phyloP scores from a whole-genome alignment of 139 green algal genomes.

The Micractinium conductrix region DNA sequence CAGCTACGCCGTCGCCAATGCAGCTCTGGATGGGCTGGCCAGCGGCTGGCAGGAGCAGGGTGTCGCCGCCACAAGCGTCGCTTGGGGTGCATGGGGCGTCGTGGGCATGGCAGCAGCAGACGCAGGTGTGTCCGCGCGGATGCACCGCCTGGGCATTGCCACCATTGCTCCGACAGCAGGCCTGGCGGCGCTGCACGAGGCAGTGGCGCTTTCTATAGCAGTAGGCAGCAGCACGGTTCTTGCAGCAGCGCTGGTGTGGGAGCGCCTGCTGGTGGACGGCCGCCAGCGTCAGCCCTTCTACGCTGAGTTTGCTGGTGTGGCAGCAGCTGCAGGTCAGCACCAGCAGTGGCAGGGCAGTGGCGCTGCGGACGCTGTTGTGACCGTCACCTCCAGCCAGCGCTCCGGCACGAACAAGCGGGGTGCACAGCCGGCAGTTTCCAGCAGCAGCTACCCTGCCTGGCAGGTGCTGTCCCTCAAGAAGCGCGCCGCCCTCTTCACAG shows the following conservation, averaged over 20 bases:
- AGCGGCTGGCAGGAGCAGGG: slow-evolving; percentile 1
- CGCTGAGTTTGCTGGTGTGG: slow-evolving; percentile 25
- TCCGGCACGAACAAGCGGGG: fast-evolving
- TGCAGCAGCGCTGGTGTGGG: slow-evolving; percentile 27
- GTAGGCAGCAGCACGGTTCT: neutral
- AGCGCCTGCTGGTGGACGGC: slow-evolving; percentile 25
- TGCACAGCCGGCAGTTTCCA: neutral
- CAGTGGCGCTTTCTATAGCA: slow-evolving; percentile 15
- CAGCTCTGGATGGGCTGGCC: slow-evolving; percentile 45
- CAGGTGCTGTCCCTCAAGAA: neutral
- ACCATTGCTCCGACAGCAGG: slow-evolving; percentile 45
- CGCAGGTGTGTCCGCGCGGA: slow-evolving; percentile 51
- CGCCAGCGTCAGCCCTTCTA: slow-evolving; percentile 29
- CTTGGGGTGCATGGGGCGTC: slow-evolving; percentile 57
- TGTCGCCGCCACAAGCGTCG: slow-evolving; percentile 6
- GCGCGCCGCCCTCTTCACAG: neutral
- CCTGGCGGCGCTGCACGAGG: slow-evolving; percentile 61
- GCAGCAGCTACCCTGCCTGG: neutral
- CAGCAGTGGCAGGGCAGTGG: neutral
- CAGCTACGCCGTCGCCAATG: slow-evolving; percentile 64
- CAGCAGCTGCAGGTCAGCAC: slow-evolving; percentile 5
- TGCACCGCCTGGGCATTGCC: slow-evolving; percentile 70
- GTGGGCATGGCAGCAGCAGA: slow-evolving; percentile 77
- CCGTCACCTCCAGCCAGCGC: neutral
- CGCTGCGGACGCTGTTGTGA: neutral